phyloP scores from a whole-genome alignment of 768 basidiomycete genomes.

The Asterophora parasitica region DNA sequence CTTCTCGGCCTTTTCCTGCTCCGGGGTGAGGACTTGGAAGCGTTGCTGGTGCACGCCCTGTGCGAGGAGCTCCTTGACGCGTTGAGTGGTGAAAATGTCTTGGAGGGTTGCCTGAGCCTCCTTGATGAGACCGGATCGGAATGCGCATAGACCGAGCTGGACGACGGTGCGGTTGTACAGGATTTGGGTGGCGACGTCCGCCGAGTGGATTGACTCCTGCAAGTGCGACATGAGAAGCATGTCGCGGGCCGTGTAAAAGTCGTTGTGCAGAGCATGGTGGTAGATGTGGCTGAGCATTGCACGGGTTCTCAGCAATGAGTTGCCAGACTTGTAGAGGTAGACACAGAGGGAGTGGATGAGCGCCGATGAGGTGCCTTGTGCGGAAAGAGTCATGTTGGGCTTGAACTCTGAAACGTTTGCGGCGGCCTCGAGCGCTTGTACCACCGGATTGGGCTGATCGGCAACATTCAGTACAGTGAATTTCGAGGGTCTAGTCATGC shows the following conservation, averaged over 20 bases:
- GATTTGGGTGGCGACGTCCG: constrained; percentile 96
- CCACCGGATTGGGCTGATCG: constrained; percentile 83
- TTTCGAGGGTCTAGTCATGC: background rate
- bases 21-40: constrained; percentile 81
- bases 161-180: constrained; percentile 97
- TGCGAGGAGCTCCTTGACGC: constrained; percentile 94
- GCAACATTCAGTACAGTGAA: background rate
- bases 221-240: constrained; percentile 99
- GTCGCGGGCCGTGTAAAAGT: constrained; percentile 95
- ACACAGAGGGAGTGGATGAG: constrained; percentile 88
- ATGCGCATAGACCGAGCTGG: constrained; percentile 94
- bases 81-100: constrained; percentile 94
- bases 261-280: constrained; percentile 93
- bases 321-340: constrained; percentile 88
- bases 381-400: constrained; percentile 56
- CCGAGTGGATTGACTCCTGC: constrained; percentile 93
- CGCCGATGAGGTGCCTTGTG: constrained; percentile 54
- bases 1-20: constrained; percentile 96
- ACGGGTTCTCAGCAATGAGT: constrained; percentile 88
- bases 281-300: constrained; percentile 98
- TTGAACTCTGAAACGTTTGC: constrained; percentile 53
- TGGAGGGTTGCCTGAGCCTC: constrained; percentile 90
- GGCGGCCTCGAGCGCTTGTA: constrained; percentile 80
- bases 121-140: constrained; percentile 90
- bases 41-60: constrained; percentile 94